Conservation (phyloP, 1,284 basidiomycete genomes). For the Sparassis latifolia region DNA sequence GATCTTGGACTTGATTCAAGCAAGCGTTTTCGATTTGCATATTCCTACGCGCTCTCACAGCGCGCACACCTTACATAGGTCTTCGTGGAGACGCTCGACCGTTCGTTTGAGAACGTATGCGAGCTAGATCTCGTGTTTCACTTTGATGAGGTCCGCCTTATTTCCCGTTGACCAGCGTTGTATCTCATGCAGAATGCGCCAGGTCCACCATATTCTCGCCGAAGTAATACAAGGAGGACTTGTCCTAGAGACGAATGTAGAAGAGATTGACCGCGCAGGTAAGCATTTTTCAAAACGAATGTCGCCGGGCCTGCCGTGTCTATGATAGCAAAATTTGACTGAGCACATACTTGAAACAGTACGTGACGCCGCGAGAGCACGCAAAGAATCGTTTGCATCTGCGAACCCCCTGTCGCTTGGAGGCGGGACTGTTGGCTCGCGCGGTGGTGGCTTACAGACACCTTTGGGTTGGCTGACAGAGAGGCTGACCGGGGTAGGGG, state of each 20-base stretch:
- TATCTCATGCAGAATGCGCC: constrained; percentile 44
- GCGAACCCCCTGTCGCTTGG: constrained; percentile 74
- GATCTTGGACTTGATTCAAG: constrained; percentile 95
- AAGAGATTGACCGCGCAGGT: constrained; percentile 81
- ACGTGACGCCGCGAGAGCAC: constrained; percentile 56
- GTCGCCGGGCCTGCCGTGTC: too few relatives aligned
- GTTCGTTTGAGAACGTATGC: constrained; percentile 97
- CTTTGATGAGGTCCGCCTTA: constrained; percentile 79
- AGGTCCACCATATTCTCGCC: constrained; percentile 77
- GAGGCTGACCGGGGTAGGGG: constrained; percentile 56
- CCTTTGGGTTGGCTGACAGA: constrained; percentile 78
- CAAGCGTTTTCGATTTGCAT: constrained; percentile 29
- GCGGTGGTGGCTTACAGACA: constrained; percentile 56
- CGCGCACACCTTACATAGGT: constrained; percentile 45
- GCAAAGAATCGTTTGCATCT: constrained; percentile 69
- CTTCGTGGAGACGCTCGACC: constrained; percentile 94
- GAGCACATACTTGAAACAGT: constrained; percentile 34
- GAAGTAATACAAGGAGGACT: constrained; percentile 97
- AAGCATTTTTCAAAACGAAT: constrained; percentile 21
- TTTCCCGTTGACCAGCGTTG: background rate
- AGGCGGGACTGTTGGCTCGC: constrained; percentile 50
- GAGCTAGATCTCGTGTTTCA: constrained; percentile 98
- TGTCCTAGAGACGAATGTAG: constrained; percentile 96
- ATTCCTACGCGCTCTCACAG: background rate
- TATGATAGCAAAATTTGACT: too few relatives aligned